phyloP scores from a whole-genome alignment of 2,329 filamentous ascomycete species.

The Grosmannia serpens region DNA sequence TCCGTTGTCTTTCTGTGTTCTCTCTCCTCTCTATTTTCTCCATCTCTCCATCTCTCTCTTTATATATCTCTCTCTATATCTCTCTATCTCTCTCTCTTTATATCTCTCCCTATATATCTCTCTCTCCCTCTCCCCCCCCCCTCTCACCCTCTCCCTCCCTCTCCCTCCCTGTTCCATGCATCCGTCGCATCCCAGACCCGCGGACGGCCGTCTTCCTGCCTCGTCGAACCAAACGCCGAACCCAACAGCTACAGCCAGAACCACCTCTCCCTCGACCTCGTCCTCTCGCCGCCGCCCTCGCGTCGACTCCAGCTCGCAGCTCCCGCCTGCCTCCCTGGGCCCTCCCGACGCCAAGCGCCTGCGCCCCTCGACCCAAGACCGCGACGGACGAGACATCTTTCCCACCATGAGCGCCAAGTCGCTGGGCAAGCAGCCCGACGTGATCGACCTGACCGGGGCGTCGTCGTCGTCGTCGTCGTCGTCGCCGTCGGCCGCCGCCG shows the following conservation, averaged over 20 bases:
- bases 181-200: constrained; percentile 10
- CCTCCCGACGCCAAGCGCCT: neutral
- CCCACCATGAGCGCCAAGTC: constrained; percentile 18
- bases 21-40: neutral
- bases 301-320: neutral
- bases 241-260: neutral
- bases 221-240: no score
- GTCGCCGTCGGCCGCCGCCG: neutral
- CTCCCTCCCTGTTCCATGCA: constrained; percentile 14
- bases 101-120: neutral
- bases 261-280: neutral
- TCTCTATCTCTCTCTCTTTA: neutral
- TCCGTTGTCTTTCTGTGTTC: no score
- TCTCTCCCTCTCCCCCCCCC: neutral
- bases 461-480: neutral
- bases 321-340: neutral
- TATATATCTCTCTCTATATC: no score
- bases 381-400: neutral
- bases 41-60: neutral
- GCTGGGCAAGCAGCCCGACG: constrained; percentile 25
- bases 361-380: neutral
- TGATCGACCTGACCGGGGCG: constrained; percentile 33
- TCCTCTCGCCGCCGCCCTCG: neutral
- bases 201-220: constrained; percentile 3
- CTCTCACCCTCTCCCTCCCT: neutral